Base-by-base conservation (phyloP, 164 flowering plant genomes). In the Stephania japonica region DNA sequence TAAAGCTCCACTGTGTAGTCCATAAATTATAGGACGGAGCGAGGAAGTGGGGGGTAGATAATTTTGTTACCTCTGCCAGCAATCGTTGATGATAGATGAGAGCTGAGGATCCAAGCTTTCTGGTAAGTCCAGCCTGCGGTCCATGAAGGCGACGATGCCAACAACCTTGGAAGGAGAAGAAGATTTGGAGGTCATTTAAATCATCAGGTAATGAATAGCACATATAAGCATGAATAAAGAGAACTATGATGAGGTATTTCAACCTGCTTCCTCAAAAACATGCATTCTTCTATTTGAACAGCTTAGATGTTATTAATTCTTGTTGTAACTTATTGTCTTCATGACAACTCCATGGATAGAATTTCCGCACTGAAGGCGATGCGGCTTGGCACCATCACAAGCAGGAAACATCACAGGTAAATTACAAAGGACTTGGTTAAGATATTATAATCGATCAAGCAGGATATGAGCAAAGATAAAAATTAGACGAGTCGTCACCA, bases 71-170 rank as follows among this genome's bases (percentile, higher is more conserved):
- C 90, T 90, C 71, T 67, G 82, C 98, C 98, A 93, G 72, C 98
- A 93, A 42, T 93, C 92, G 0, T 42, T 63, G 71, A 93, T 93
- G 49, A 93, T 77, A 3, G 90, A 85, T 66, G 90, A 80, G 18
- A 93, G 68, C 23, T 73, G 83, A 19, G 92, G 93, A 81, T 93
- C 92, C 13, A 93, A 75, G 47, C 71, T 79, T 77, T 88, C 91
- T 5, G 97, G 98, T n/a, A 93, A 19, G 67, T 93, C 97, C 61
- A 93, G 78, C 73, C 98, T 82, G 67, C 90, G 87, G 47, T 90
- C 89, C 95, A 89, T 89, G 84, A 91, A 91, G 68, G 97, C 98
- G 14, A 93, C 98, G 6, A 89, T 87, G 72, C 95, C 98, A 66
- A 91, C 93, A 56, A 91, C 92, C 98, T 93, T 76, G 16, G 56